phyloP scores from a whole-genome alignment of 441 rosid genomes.

The Viola pubescens region DNA sequence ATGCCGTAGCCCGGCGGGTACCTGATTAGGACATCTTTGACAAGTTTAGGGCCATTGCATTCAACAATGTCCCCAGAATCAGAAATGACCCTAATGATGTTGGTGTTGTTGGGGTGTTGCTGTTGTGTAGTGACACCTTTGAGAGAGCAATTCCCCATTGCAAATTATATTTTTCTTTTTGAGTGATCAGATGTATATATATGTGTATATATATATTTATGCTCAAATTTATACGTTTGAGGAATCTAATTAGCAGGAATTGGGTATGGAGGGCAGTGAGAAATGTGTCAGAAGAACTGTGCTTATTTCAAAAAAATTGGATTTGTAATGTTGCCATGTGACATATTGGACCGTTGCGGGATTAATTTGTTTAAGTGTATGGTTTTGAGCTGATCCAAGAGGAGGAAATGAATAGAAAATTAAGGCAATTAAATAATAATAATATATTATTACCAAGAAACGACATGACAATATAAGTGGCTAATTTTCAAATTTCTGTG shows the following conservation, averaged over 20 bases:
- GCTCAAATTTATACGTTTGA: slow-evolving; percentile 5
- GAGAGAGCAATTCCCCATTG: slow-evolving; percentile 64
- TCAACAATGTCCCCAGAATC: slow-evolving; percentile 27
- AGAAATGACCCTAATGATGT: slow-evolving; percentile 23
- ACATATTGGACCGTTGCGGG: slow-evolving; percentile 30
- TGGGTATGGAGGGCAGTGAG: slow-evolving; percentile 18
- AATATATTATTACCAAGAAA: slow-evolving; percentile 4
- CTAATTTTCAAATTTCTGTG: slow-evolving; percentile 13
- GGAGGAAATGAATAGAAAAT: slow-evolving; percentile 10
- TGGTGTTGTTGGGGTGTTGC: neutral
- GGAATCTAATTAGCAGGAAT: slow-evolving; percentile 14
- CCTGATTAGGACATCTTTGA: slow-evolving; percentile 22
- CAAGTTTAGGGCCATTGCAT: slow-evolving; percentile 33
- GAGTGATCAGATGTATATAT: neutral
- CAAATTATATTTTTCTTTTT: neutral
- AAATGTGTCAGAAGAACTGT: slow-evolving; percentile 19
- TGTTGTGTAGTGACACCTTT: slow-evolving; percentile 27
- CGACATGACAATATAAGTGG: slow-evolving; percentile 16
- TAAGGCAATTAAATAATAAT: neutral
- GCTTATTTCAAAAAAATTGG: slow-evolving; percentile 10
- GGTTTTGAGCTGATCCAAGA: slow-evolving; percentile 12
- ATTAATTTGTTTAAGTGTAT: slow-evolving; percentile 5
- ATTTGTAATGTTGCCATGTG: slow-evolving; percentile 38
- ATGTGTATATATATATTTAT: neutral
- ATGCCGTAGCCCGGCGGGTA: slow-evolving; percentile 31